Base-by-base conservation (phyloP, 2,329 filamentous ascomycete species). In the Aureobasidium namibiae region DNA sequence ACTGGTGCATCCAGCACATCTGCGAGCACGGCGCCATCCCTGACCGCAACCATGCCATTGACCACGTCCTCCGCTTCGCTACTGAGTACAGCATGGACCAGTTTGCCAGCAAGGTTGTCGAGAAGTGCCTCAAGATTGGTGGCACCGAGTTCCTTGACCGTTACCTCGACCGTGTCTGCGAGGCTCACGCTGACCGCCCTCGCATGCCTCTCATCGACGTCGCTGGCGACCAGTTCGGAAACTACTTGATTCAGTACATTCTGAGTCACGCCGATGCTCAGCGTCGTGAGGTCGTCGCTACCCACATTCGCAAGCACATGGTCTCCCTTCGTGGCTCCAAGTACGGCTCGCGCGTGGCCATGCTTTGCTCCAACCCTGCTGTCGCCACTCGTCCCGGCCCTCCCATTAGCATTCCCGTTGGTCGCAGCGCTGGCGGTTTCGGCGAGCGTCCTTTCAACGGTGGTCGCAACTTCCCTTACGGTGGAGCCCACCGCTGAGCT, bases 1-100 rank as follows among this genome's bases (percentile, higher is more conserved):
- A 99, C 73, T 99, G 94, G 94, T 99, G 94, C 77, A 97, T 99
- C 68, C 94, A 99, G 76, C 94, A 99, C 75, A 91, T 99, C 67
- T 99, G 94, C 74, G 94, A 99, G 74, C 94, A 99, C 70, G 92
- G 95, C 53, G 88, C 88, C 60, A 88, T 92, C 33, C 86, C 87
- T 41, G 95, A 99, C 74, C 92, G 92, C 67, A 92, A 88, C 74
- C 88, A 92, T 65, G 94, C 95, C 45, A 87, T 96, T 68, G 92
- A 99, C 66, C 92, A 97, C 73, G 92, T 99, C 68, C 88, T 99
- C 65, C 87, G 87, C 63, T 95, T 90, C 74, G 90, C 92, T 33
- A 89, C 90, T 16, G 92, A 96, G 74, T 99, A 97, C 76, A 97
- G 92, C 75, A 96, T 95, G 82, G 94, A 99, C 67, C 94, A 99